Conservation (phyloP, 345 rosid genomes). For the Chamaenerion angustifolium region DNA sequence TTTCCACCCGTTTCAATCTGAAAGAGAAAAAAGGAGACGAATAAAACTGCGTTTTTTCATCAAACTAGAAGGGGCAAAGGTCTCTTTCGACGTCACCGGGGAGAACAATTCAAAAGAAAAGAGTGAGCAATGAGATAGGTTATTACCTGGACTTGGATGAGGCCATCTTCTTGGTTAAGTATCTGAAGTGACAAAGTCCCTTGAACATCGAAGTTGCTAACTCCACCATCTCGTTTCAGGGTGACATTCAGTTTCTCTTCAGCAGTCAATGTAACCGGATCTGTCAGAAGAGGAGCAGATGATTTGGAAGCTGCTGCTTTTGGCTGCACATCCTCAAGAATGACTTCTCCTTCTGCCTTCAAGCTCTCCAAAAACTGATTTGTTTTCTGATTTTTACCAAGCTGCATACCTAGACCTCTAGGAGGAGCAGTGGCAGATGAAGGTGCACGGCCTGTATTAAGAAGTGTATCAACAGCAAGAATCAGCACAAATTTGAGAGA, state of each 20-base stretch:
- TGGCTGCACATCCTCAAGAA: slow-evolving; percentile 83
- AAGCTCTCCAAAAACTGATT: slow-evolving; percentile 89
- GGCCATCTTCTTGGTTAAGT: slow-evolving; percentile 85
- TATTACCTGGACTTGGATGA: slow-evolving; percentile 89
- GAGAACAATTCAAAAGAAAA: not conserved
- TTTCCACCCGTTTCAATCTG: slow-evolving; percentile 88
- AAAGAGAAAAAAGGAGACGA: not conserved
- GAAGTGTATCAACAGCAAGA: no score
- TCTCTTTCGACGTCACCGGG: not conserved
- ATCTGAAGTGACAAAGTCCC: slow-evolving; percentile 94
- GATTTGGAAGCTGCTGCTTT: slow-evolving; percentile 38
- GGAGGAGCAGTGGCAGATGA: slow-evolving; percentile 88
- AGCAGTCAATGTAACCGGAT: slow-evolving; percentile 77
- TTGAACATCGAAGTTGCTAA: slow-evolving; percentile 89
- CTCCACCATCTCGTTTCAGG: slow-evolving; percentile 87
- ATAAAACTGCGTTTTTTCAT: no score
- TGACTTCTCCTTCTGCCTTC: slow-evolving; percentile 97
- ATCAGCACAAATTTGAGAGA: no score
- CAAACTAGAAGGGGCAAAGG: not conserved
- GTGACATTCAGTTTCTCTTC: slow-evolving; percentile 90
- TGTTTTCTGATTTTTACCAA: slow-evolving; percentile 76
- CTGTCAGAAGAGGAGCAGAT: slow-evolving; percentile 52
- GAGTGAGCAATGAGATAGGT: not conserved
- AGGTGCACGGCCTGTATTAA: slow-evolving; percentile 49
- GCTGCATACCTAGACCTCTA: slow-evolving; percentile 97